Conservation (phyloP, 2,329 filamentous ascomycete species). For the Penicillium sclerotigenum region DNA sequence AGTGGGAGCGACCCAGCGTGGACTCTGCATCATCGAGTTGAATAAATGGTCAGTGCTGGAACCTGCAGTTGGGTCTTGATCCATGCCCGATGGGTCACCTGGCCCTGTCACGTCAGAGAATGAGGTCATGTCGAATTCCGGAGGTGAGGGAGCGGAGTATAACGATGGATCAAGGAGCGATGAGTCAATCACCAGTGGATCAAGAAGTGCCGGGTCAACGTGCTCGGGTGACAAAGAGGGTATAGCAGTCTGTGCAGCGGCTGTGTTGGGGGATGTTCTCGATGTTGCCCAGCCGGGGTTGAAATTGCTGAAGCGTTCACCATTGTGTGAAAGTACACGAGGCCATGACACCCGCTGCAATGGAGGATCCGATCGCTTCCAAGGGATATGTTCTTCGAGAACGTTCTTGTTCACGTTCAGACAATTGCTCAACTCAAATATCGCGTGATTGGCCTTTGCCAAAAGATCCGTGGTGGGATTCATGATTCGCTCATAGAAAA, state of each 20-base stretch:
- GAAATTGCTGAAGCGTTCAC: slow-evolving; percentile 2
- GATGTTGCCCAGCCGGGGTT: neutral
- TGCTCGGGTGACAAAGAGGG: neutral
- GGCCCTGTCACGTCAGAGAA: neutral
- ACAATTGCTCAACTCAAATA: slow-evolving; percentile 13
- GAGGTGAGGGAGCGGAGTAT: neutral
- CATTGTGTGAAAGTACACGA: neutral
- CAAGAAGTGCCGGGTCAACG: neutral
- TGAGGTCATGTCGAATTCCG: neutral
- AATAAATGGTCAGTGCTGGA: neutral
- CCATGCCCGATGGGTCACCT: too few relatives aligned
- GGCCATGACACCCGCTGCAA: neutral
- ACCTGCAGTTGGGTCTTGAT: too few relatives aligned
- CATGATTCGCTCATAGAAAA: slow-evolving; percentile 37
- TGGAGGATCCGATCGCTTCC: neutral
- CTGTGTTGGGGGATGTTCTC: neutral
- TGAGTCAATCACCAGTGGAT: slow-evolving; percentile 3
- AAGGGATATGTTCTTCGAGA: slow-evolving; percentile 1
- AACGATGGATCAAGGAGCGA: neutral
- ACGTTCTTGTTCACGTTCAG: neutral
- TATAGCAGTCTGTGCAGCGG: neutral
- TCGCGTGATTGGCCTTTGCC: slow-evolving; percentile 7
- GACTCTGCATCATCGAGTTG: slow-evolving; percentile 2
- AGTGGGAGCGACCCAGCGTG: neutral
- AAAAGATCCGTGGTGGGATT: slow-evolving; percentile 24